These are phyloP conservation scores for Globisporangium cystogenes DNA, from an alignment of 352 stramenopile genomes.

Conservation along the genomic window DNA sequence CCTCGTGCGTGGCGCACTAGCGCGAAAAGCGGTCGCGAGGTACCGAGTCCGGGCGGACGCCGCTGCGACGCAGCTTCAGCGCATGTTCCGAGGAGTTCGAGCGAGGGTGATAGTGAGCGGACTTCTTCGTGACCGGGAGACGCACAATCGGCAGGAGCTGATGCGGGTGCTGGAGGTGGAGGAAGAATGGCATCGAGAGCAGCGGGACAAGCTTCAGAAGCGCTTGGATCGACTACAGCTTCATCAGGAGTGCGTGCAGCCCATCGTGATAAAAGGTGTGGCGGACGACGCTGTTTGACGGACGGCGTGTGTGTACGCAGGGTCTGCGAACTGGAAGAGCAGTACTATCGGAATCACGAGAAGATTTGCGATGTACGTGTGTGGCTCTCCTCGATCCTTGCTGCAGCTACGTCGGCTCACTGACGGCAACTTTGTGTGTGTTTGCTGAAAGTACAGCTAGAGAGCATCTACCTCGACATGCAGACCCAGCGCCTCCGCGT, in stretches of 20 bases:
- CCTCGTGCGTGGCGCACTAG: slow-evolving; percentile 41
- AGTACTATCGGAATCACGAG: slow-evolving; percentile 57
- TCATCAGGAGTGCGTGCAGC: slow-evolving; percentile 32
- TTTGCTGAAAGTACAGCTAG: slow-evolving; percentile 31
- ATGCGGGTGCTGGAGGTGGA: slow-evolving; percentile 69
- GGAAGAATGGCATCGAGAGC: slow-evolving; percentile 54
- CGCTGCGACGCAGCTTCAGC: slow-evolving; percentile 52
- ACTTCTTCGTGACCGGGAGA: slow-evolving; percentile 58
- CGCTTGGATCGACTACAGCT: slow-evolving; percentile 53
- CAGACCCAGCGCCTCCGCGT: slow-evolving; percentile 64
- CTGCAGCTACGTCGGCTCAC: not conserved
- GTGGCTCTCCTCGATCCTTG: not conserved
- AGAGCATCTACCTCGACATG: slow-evolving; percentile 81
- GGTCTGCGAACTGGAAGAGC: slow-evolving; percentile 54
- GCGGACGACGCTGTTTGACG: not conserved
- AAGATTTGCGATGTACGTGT: slow-evolving; percentile 52
- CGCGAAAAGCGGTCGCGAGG: slow-evolving; percentile 29
- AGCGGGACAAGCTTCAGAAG: slow-evolving; percentile 50
- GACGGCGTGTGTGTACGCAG: slow-evolving; percentile 16
- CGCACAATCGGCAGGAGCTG: slow-evolving; percentile 49
- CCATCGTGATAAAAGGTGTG: no score
- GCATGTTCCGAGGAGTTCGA: slow-evolving; percentile 59
- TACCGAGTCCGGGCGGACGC: slow-evolving; percentile 10
- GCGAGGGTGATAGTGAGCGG: slow-evolving; percentile 24
- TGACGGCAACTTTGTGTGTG: not conserved